Evolutionary conservation across 768 basidiomycete species (phyloP).

Genomic region (Gymnopilus dilepis): DNA sequence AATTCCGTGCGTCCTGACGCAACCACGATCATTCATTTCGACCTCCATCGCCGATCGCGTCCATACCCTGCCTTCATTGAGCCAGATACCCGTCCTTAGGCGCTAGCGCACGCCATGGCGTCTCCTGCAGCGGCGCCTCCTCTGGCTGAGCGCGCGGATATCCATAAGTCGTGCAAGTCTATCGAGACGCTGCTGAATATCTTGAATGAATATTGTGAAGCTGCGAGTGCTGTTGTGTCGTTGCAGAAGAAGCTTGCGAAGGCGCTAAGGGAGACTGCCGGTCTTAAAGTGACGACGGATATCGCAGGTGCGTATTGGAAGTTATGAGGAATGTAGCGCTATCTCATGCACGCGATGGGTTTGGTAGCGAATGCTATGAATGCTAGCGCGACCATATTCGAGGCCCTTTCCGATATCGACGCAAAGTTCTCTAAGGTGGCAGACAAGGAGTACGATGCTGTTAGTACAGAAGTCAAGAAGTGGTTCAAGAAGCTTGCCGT

Average conservation of each 20-base stretch:
- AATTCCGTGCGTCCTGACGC: no score
- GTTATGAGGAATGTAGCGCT: neutral
- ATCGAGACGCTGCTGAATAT: slow-evolving; percentile 69
- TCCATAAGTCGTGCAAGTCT: slow-evolving; percentile 83
- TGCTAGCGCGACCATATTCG: slow-evolving; percentile 68
- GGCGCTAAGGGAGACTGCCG: slow-evolving; percentile 69
- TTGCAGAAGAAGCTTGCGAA: slow-evolving; percentile 80
- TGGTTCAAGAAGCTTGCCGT: slow-evolving; percentile 88
- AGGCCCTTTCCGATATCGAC: slow-evolving; percentile 72
- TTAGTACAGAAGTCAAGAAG: slow-evolving; percentile 76
- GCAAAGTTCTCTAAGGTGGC: slow-evolving; percentile 74
- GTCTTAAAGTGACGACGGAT: slow-evolving; percentile 60
- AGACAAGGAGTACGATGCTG: slow-evolving; percentile 71
- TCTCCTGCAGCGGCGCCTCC: neutral
- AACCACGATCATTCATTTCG: slow-evolving; percentile 8
- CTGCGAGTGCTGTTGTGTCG: slow-evolving; percentile 60
- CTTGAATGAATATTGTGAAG: slow-evolving; percentile 79
- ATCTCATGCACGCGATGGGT: slow-evolving; percentile 17
- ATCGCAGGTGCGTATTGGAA: slow-evolving; percentile 59
- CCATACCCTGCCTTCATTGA: neutral
- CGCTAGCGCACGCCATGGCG: slow-evolving; percentile 1
- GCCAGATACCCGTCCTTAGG: neutral
- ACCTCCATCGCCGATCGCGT: slow-evolving; percentile 9
- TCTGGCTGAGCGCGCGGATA: slow-evolving; percentile 67
- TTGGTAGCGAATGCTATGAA: slow-evolving; percentile 69